A percentile compares a stretch with the other conserved stretches of the same genome.
These are phyloP conservation scores for Auxenochlorella protothecoides DNA, from an alignment of 139 green algal genomes.

Conservation along the genomic window DNA sequence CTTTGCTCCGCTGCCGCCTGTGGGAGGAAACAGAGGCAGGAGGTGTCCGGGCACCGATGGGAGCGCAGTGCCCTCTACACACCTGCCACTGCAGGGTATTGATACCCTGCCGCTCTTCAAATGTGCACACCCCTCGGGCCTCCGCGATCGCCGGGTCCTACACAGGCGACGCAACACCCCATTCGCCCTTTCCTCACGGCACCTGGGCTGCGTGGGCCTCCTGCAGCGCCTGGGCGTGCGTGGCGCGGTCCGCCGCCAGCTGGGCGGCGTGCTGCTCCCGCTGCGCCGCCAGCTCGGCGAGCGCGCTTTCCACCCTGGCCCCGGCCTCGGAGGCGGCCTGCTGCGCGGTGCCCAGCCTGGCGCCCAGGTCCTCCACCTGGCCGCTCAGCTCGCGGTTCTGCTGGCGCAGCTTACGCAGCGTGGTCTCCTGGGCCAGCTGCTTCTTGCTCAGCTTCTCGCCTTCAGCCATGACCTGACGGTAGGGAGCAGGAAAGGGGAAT, in stretches of 20 bases:
- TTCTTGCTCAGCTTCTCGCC: slow-evolving; percentile 68
- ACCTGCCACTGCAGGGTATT: too few relatives aligned
- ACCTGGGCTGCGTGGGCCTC: too few relatives aligned
- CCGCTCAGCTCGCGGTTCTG: slow-evolving; percentile 41
- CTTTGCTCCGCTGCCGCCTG: slow-evolving; percentile 52
- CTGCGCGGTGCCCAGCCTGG: slow-evolving; percentile 3
- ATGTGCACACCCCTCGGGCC: too few relatives aligned
- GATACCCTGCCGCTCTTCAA: too few relatives aligned
- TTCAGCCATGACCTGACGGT: slow-evolving; percentile 57
- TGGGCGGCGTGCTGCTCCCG: slow-evolving; percentile 37
- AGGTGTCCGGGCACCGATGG: neutral
- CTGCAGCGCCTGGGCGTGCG: too few relatives aligned
- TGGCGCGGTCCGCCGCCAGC: slow-evolving; percentile 34
- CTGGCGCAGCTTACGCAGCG: slow-evolving; percentile 60
- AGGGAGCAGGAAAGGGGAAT: neutral
- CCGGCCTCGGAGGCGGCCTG: slow-evolving; percentile 17
- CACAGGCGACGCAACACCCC: too few relatives aligned
- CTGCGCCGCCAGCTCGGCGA: slow-evolving; percentile 30
- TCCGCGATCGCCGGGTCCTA: too few relatives aligned
- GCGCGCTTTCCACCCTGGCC: slow-evolving; percentile 2
- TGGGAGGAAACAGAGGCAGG: neutral
- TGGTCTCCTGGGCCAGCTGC: slow-evolving; percentile 60
- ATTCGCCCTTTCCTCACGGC: too few relatives aligned
- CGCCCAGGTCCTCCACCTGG: slow-evolving; percentile 17
- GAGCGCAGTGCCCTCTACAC: too few relatives aligned